Conservation (phyloP, 2,329 filamentous ascomycete genomes). For the Beauveria sp. region DNA sequence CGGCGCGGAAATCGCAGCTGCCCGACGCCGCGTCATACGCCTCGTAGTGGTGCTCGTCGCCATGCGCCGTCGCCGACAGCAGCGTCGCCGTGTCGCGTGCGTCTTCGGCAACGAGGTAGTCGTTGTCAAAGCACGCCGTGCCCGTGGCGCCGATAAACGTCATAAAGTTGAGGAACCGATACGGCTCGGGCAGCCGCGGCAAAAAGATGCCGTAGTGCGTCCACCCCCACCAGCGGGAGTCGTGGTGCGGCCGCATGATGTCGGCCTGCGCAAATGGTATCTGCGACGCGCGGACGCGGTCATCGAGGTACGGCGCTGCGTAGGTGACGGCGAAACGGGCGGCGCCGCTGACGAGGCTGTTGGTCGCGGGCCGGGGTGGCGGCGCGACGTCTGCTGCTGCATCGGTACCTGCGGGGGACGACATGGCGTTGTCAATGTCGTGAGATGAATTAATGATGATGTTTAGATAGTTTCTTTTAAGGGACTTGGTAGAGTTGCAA, state of each 20-base stretch:
- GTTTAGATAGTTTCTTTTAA: too few species aligned
- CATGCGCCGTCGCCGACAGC: neutral
- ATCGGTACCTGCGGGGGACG: neutral
- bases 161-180: neutral
- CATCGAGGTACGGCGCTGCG: neutral
- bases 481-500: neutral
- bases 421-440: neutral
- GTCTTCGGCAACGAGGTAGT: neutral
- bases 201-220: neutral
- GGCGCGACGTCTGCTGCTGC: neutral
- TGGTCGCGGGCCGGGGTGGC: neutral
- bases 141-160: neutral
- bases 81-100: neutral
- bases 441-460: neutral
- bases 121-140: neutral
- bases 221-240: neutral
- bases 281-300: neutral
- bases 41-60: neutral
- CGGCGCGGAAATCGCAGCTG: neutral
- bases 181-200: neutral
- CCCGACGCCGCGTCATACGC: neutral
- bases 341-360: neutral
- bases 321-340: neutral
- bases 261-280: neutral
- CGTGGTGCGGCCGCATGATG: neutral